A percentile compares a stretch with the other conserved stretches of the same genome.
phyloP scores from a whole-genome alignment of 2,329 filamentous ascomycete species.

The Hypoxylon sp. region DNA sequence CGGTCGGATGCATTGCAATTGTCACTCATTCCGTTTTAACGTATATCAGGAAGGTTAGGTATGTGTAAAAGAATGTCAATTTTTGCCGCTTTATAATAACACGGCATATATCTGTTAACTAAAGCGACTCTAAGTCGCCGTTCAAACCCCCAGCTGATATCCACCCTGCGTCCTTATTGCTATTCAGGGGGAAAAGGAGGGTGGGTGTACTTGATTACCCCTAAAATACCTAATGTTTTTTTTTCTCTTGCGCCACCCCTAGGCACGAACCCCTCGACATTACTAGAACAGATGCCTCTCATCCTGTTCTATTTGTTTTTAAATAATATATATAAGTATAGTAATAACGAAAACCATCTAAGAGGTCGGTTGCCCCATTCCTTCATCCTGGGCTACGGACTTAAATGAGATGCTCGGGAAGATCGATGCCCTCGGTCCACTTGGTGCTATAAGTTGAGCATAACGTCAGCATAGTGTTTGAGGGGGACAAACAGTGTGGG shows the following conservation, averaged over 20 bases:
- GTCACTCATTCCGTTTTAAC: neutral
- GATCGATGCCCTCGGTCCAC: slow-evolving; percentile 51
- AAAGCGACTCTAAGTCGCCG: slow-evolving; percentile 8
- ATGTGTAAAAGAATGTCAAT: slow-evolving; percentile 18
- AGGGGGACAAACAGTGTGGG: neutral
- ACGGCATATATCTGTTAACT: slow-evolving; percentile 15
- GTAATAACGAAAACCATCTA: slow-evolving; percentile 29
- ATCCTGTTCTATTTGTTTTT: slow-evolving; percentile 31
- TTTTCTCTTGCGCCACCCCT: slow-evolving; percentile 3
- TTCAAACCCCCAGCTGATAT: slow-evolving; percentile 1
- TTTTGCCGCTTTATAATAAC: slow-evolving; percentile 4
- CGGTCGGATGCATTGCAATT: neutral
- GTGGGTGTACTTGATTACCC: neutral
- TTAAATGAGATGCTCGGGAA: slow-evolving; percentile 74
- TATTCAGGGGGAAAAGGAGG: slow-evolving; percentile 10
- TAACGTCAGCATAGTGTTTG: slow-evolving; percentile 32
- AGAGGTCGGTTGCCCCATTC: slow-evolving; percentile 24
- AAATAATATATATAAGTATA: slow-evolving; percentile 34
- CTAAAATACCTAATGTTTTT: slow-evolving; percentile 12
- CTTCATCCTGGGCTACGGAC: neutral
- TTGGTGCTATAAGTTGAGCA: slow-evolving; percentile 44
- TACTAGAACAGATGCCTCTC: slow-evolving; percentile 19
- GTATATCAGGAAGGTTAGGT: slow-evolving; percentile 1
- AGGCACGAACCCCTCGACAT: neutral
- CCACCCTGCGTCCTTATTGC: neutral